These are phyloP conservation scores for Yarrowia porcina DNA, from an alignment of 805 yeast genomes.

Conservation along the genomic window DNA sequence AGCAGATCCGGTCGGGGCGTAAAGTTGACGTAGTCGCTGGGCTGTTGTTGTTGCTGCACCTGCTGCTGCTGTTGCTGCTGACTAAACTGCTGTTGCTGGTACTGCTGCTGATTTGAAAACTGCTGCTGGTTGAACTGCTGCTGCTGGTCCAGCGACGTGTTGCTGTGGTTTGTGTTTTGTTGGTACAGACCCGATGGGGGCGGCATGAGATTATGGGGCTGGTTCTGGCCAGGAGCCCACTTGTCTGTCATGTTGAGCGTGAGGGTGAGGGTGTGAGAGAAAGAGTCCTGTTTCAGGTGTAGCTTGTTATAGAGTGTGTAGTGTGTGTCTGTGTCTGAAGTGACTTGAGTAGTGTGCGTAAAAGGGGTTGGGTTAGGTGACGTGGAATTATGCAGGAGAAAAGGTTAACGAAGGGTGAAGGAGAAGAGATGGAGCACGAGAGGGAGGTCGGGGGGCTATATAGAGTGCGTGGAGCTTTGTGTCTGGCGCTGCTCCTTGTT, in stretches of 20 bases:
- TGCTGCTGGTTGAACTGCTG: constrained; percentile 23
- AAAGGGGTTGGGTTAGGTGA: constrained; percentile 17
- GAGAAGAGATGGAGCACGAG: background rate
- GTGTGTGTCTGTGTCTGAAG: too few relatives aligned
- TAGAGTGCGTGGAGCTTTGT: background rate
- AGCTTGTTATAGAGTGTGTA: too few relatives aligned
- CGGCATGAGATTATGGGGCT: constrained; percentile 20
- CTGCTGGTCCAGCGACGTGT: constrained; percentile 13
- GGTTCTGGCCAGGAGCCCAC: background rate
- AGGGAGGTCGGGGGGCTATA: background rate
- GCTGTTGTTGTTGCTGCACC: constrained; percentile 31
- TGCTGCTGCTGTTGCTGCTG: constrained; percentile 29
- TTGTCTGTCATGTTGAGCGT: background rate
- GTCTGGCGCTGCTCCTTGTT: background rate
- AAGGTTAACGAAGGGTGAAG: background rate
- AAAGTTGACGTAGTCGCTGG: constrained; percentile 56
- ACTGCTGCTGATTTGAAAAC: constrained; percentile 26
- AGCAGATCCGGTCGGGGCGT: constrained; percentile 79
- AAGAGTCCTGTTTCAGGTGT: too few relatives aligned
- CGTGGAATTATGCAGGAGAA: constrained; percentile 22
- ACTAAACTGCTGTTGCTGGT: constrained; percentile 31
- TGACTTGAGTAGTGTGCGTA: background rate
- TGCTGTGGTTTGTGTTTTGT: background rate
- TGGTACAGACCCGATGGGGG: constrained; percentile 4
- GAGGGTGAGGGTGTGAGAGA: background rate